Evolutionary conservation across 257 asterid genomes (phyloP).

Genomic region (Capsicum baccatum): DNA sequence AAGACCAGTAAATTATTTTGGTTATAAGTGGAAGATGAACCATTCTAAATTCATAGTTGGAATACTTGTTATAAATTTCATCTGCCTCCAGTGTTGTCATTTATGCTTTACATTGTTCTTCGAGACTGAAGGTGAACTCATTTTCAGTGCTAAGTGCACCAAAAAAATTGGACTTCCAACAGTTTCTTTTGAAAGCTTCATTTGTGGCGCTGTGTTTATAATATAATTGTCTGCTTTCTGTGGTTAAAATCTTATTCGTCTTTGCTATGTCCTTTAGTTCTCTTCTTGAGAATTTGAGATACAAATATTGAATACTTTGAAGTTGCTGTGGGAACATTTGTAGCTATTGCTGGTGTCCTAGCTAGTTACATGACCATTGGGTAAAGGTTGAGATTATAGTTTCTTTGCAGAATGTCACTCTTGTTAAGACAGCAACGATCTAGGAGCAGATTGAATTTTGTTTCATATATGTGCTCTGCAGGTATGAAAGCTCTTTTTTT

Average conservation of each 20-base stretch:
- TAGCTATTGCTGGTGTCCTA: neutral
- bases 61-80: neutral
- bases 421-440: neutral
- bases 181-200: neutral
- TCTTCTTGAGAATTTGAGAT: neutral
- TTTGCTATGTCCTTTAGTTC: neutral
- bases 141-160: conserved; percentile 10
- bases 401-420: neutral
- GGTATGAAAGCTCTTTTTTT: neutral
- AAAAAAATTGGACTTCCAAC: neutral
- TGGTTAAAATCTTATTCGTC: neutral
- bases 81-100: conserved; percentile 26
- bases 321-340: neutral
- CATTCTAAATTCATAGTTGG: conserved; percentile 27
- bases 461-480: neutral
- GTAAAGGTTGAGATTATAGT: neutral
- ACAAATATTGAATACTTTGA: neutral
- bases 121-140: conserved; percentile 25
- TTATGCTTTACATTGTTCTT: conserved; percentile 27
- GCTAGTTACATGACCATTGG: neutral
- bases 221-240: neutral
- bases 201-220: neutral
- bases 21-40: conserved; percentile 34
- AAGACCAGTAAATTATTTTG: conserved; percentile 37
- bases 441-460: neutral